phyloP scores from a whole-genome alignment of 176 grass and related monocot species.

The Saccharum spontaneum region DNA sequence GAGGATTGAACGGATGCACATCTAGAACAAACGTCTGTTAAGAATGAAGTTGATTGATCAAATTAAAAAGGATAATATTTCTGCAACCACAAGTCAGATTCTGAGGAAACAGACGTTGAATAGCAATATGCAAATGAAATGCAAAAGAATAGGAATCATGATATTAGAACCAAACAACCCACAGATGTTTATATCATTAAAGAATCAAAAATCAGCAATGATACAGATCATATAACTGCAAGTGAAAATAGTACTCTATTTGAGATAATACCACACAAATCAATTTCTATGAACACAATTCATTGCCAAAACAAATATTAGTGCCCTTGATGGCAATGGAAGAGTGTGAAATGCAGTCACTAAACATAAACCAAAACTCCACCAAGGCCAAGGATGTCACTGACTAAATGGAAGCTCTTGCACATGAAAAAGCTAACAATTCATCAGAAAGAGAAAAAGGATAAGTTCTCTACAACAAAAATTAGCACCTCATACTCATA shows the following conservation, averaged over 20 bases:
- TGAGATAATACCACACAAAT: conserved; percentile 18
- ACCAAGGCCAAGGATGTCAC: neutral
- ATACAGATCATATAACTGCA: neutral
- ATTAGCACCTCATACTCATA: conserved; percentile 6
- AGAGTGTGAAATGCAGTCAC: conserved; percentile 3
- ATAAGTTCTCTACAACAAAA: neutral
- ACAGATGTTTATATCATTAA: conserved; percentile 9
- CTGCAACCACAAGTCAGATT: neutral
- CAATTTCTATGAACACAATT: neutral
- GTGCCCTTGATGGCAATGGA: neutral
- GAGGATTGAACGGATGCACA: conserved; percentile 99
- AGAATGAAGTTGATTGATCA: conserved; percentile 39
- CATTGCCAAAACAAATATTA: neutral
- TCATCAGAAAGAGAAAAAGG: neutral
- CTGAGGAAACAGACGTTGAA: neutral
- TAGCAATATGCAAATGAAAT: neutral
- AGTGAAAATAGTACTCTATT: neutral
- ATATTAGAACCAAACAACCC: conserved; percentile 1
- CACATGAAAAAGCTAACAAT: conserved; percentile 8
- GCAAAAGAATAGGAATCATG: conserved; percentile 17
- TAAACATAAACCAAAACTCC: conserved; percentile 19
- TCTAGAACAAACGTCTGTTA: conserved; percentile 98
- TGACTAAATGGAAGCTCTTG: conserved; percentile 5
- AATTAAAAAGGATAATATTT: conserved; percentile 16
- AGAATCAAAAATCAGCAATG: neutral